These are phyloP conservation scores for Abelmoschus esculentus DNA, from an alignment of 345 rosid species.

Conservation along the genomic window DNA sequence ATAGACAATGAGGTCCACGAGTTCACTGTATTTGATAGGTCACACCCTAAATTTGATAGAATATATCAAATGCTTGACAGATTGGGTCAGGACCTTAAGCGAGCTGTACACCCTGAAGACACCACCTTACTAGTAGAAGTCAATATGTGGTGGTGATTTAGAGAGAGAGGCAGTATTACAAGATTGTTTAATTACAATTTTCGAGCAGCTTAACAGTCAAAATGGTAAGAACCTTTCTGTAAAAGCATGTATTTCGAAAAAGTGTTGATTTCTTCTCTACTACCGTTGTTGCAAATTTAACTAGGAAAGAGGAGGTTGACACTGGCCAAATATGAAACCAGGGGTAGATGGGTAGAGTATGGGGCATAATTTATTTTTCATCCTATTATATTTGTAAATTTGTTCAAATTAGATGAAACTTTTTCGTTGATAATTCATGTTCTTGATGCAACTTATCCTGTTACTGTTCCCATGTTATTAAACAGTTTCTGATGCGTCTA, in stretches of 20 bases:
- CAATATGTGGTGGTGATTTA: conserved; percentile 21
- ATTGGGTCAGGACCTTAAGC: conserved; percentile 33
- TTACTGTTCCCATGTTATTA: neutral
- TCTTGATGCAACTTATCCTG: neutral
- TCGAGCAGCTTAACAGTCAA: neutral
- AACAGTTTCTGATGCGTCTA: neutral
- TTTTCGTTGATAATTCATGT: neutral
- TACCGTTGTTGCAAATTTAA: neutral
- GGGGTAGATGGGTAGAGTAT: neutral
- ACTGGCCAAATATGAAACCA: neutral
- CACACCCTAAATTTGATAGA: conserved; percentile 49
- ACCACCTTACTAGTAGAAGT: conserved; percentile 15
- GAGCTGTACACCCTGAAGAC: conserved; percentile 11
- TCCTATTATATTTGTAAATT: neutral
- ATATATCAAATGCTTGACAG: conserved; percentile 50
- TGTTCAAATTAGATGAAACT: neutral
- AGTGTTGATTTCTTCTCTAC: neutral
- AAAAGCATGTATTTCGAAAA: neutral
- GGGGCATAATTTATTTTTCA: neutral
- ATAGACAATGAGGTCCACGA: too few relatives aligned
- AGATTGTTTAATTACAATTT: neutral
- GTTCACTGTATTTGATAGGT: conserved; percentile 21
- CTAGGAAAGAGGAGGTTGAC: neutral
- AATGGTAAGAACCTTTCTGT: too few relatives aligned
- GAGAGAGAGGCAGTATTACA: conserved; percentile 6